These are phyloP conservation scores for Leucocoprinus sp. DNA, from an alignment of 768 basidiomycete species.

Conservation along the genomic window DNA sequence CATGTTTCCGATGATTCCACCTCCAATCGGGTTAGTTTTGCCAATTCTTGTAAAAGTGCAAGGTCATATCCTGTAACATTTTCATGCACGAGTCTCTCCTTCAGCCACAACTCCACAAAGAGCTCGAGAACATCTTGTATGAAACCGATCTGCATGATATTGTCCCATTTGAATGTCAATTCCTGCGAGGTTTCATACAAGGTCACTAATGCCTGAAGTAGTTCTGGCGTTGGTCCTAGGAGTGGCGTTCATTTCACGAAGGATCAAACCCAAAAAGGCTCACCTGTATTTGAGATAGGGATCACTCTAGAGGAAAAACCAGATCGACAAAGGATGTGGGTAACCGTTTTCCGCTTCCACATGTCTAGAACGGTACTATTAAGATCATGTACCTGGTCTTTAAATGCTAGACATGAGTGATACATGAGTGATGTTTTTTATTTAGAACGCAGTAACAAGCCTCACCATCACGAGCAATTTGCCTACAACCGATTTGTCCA, in stretches of 20 bases:
- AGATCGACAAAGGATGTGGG: background rate
- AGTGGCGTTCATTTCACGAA: background rate
- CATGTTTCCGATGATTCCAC: constrained; percentile 20
- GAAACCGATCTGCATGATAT: constrained; percentile 12
- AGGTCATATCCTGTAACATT: constrained; percentile 34
- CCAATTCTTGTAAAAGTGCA: constrained; percentile 38
- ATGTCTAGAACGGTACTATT: constrained; percentile 2
- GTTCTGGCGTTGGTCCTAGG: constrained; percentile 40
- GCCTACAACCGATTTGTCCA: constrained; percentile 33
- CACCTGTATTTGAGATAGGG: constrained; percentile 1
- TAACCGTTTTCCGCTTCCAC: constrained; percentile 4
- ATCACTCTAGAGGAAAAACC: constrained; percentile 1
- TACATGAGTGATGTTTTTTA: background rate
- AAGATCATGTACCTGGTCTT: background rate
- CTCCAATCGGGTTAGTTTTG: constrained; percentile 22
- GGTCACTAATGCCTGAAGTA: constrained; percentile 46
- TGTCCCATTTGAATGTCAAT: constrained; percentile 25
- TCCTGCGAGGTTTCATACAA: constrained; percentile 47
- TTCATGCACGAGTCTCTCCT: constrained; percentile 19
- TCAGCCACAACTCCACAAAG: constrained; percentile 29
- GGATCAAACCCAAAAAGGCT: background rate
- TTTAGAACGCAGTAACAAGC: background rate
- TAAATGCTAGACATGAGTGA: background rate
- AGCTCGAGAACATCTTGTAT: constrained; percentile 31
- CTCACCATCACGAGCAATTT: constrained; percentile 21